Evolutionary conservation across 257 asterid species (phyloP), one percentile per base, ranked within the genome.

Genomic region (Primulina eburnea): DNA sequence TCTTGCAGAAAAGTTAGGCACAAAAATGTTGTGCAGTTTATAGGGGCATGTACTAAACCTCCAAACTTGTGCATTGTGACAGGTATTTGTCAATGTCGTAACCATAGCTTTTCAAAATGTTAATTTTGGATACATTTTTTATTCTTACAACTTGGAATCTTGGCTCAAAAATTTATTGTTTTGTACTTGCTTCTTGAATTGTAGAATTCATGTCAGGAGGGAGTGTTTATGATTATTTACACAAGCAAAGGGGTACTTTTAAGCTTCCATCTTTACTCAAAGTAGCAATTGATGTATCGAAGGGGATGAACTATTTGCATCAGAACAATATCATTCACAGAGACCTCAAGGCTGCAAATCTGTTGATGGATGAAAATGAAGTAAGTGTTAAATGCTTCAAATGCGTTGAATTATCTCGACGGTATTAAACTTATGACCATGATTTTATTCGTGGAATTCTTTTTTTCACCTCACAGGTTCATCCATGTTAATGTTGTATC

Each of bases 251-350:
- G 92, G 97, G 96, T 71, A 81, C 90, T 50, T 91, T 94, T 72
- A 94, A 85, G 84, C 95, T 89, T 72, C 97, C 97, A 33, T 70
- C 90, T 73, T 75, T 94, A 76, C 87, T 91, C 68, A 94, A 87
- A 86, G 97, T 94, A 69, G 97, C 96, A 24, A 84, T 88, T 77
- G 99, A 94, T 82, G 85, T 94, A 76, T 83, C 99, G 1, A 94
- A 91, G 87, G 99, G 99, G 67, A 94, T 94, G 99, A 86, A 84
- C 78, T 94, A 94, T 75, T 89, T 94, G 87, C 99, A 94, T 78
- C 97, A 94, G 87, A 94, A 91, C 81, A 94, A 94, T 73, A 94
- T 94, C 65, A 86, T 94, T 78, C 99, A 94, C 77, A 82, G 99
- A 80, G 99, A 94, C 78, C 77, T 94, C 86, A 94, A 94, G 88